Evolutionary conservation across 805 yeast species (phyloP), one percentile per base, ranked within the genome.

Genomic region (Cyberlindnera sargentensis): DNA sequence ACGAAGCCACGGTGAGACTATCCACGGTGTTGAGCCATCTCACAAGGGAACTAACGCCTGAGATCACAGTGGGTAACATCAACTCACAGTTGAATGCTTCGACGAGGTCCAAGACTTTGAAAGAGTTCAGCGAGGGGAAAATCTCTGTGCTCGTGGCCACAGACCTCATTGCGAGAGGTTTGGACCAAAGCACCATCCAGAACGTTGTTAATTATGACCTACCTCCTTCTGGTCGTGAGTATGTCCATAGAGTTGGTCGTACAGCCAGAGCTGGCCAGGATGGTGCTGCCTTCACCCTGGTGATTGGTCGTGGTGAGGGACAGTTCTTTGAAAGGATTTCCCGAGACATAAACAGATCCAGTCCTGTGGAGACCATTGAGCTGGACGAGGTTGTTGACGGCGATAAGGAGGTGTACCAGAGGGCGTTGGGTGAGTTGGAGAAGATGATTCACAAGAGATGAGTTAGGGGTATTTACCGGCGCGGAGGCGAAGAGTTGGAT

Each of bases 181-280:
- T 93, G 40, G 96, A 91, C 64, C 73, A 93, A 37, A 65, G 73
- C 11, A 71, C 78, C 4, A 76, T 93, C 39, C 71, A 77, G 36
- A 76, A 78, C 48, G 96, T 93, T 9, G 67, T 93, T 41, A 93
- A 93, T 64, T 93, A 93, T 62, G 98, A 93, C 58, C 63, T 89
- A 43, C 99, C 99, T 24, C 72, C 78, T 26, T 84, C 96, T 1
- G 74, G 90, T 1, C 81, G 95, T 50, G 98, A 93, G 54, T 93
- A 93, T 53, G 88, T 93, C 27, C 99, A 93, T 64, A 76, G 99
- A 56, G 88, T 89, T 34, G 99, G 99, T 34, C 81, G 99, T 68
- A 90, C 98, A 0, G 97, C 98, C 2, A 79, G 99, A 66, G 99
- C 99, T 3, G 82, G 84, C 41, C 76, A 80, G 31, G 41, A 51